Evolutionary conservation across 495 filamentous ascomycete genomes (phyloP), one percentile per base, ranked within the genome.

Genomic region (Aspergillus heteromorphus): DNA sequence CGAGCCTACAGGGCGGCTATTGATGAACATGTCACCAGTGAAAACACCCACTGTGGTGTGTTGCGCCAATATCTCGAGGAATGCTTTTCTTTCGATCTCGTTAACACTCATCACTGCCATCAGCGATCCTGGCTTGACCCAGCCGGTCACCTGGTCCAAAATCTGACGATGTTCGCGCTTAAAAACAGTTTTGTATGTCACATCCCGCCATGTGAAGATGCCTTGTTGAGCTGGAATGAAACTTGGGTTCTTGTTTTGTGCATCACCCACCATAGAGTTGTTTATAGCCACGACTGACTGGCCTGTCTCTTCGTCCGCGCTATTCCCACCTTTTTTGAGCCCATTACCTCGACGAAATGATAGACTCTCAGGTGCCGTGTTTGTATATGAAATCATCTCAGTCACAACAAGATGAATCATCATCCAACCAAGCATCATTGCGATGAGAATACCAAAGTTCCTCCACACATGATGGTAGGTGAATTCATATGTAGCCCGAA

Each of bases 171-270:
- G 70, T 10, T 80, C 79, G 10, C 71, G 77, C 49, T 84, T 76
- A 58, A 79, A 78, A 13, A 79, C 77, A 41, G 88, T 84, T 20
- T 80, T 79, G 54, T 91, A 92, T 55, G 73, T 79, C 11, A 95
- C 77, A 55, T 86, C 76, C 57, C 85, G 79, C 87, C 86, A 92
- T 2, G 85, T 88, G 55, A 92, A 83, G 29, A 91, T 80, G 49
- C 84, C 83, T 1, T 60, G 65, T 40, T 74, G 73, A 45, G 61
- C 56, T 34, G 73, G 67, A 40, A 79, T 64, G 41, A 49, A 45
- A 51, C 75, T 59, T 14, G 80, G 53, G 8, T 67, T 68, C 10
- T 74, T 58, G n/a, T 68, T 50, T 21, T 68, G 67, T 29, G 69
- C 64, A 18, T 65, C 65, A 23, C 60, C 73, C 3, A 62, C 40